Conservation (phyloP, 2,329 filamentous ascomycete genomes). For the Colletotrichum tamarilloi region DNA sequence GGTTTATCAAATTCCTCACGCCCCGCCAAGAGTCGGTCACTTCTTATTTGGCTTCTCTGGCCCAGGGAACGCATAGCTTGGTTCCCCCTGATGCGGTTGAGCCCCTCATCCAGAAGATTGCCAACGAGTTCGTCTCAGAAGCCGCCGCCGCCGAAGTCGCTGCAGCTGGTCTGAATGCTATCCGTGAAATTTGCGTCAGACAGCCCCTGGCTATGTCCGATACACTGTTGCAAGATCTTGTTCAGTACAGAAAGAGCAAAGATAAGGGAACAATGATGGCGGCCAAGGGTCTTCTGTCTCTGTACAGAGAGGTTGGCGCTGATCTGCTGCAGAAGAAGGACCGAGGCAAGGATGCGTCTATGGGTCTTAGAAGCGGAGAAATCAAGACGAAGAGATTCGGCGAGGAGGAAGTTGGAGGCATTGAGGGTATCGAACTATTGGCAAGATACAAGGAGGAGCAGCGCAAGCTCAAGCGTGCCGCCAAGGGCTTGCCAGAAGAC, state of each 20-base stretch:
- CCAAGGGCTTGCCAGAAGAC: constrained; percentile 74
- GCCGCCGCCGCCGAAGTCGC: constrained; percentile 91
- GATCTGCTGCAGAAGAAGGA: constrained; percentile 91
- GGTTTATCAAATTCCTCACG: constrained; percentile 93
- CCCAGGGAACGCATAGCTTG: constrained; percentile 89
- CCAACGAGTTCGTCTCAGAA: constrained; percentile 98
- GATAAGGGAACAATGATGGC: constrained; percentile 99
- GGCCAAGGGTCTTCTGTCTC: constrained; percentile 86
- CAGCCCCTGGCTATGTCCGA: constrained; percentile 98
- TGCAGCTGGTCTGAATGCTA: constrained; percentile 91
- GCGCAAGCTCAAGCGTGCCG: constrained; percentile 76
- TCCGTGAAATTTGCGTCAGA: constrained; percentile 91
- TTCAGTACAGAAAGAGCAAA: constrained; percentile 96
- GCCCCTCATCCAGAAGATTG: constrained; percentile 92
- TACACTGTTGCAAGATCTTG: constrained; percentile 93
- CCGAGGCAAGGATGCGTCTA: constrained; percentile 89
- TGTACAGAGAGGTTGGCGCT: constrained; percentile 92
- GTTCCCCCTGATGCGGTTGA: constrained; percentile 94
- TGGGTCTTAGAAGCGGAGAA: constrained; percentile 82
- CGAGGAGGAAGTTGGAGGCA: constrained; percentile 81
- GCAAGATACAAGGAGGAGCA: constrained; percentile 96
- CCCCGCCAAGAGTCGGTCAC: constrained; percentile 91
- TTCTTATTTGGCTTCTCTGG: constrained; percentile 90
- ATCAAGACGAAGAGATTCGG: constrained; percentile 83
- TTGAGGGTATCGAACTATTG: constrained; percentile 91